Evolutionary conservation across 225 moss, liverwort and hornwort species (phyloP), one percentile per base, ranked within the genome.

Genomic region (Straminergon stramineum): DNA sequence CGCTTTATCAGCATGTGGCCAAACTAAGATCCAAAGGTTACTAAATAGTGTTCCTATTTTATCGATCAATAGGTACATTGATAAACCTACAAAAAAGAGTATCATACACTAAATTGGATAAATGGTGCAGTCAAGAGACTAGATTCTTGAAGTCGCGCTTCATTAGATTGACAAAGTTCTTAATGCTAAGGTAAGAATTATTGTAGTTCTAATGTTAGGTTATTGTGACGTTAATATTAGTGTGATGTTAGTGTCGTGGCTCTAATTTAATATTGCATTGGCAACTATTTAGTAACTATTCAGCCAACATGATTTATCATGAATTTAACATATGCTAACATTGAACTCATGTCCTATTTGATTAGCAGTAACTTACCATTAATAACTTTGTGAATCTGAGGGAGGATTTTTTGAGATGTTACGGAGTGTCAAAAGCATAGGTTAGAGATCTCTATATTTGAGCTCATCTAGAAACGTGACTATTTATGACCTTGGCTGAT

Each of bases 151-250:
- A 17, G 56, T 66, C 23, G 48, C 37, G 27, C 51, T 75, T 37
- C 61, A 19, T 74, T 74, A 61, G 61, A 26, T 75, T 75, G 62
- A 62, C 45, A 18, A 86, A 62, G 27, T 14, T 75, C 32, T 45
- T 48, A 48, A 61, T 48, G 37, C 7, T 37, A 15, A 75, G 61
- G 17, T 37, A 24, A 90, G 93, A 90, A 94, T 94, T 94, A 91
- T 51, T 70, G 58, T 60, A 34, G 27, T 66, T 45, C 35, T 43
- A 19, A 56, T 80, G 15, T 35, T 26, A 28, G 34, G 13, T 43
- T 70, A 41, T 37, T 61, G 35, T 39, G 34, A 34, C 18, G 37
- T 66, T 35, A 18, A 45, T 63, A 13, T 75, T 27, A 75, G 56
- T 64, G n/a, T 55, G 18, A 56, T 87, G 24, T 77, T 57, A 35